Evolutionary conservation across 495 filamentous ascomycete species (phyloP).

Genomic region (Hypoxylon rickii): DNA sequence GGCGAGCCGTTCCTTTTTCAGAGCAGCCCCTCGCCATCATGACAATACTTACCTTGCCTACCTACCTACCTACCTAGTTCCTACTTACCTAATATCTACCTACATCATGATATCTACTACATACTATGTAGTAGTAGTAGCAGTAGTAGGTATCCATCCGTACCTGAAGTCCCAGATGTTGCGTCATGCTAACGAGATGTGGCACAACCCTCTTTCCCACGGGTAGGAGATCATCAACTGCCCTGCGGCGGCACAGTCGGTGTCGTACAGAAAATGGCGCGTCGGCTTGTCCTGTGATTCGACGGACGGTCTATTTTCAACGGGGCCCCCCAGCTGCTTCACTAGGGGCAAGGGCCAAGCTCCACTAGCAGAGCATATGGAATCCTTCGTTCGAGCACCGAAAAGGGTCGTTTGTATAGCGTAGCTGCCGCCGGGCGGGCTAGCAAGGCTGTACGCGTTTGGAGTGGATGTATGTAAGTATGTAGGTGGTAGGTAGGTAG

Average conservation of each 20-base stretch:
- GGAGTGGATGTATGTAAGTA: constrained; percentile 5
- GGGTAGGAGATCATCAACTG: constrained; percentile 35
- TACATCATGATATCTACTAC: no score
- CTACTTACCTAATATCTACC: constrained; percentile 24
- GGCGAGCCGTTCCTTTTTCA: no score
- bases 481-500: neutral
- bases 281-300: constrained; percentile 39
- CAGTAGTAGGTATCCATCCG: no score
- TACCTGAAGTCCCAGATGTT: constrained; percentile 16
- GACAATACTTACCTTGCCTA: no score
- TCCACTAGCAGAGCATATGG: constrained; percentile 30
- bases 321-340: constrained; percentile 14
- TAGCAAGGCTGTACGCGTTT: constrained; percentile 25
- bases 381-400: constrained; percentile 35
- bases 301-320: constrained; percentile 25
- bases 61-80: constrained; percentile 11
- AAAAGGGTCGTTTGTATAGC: constrained; percentile 19
- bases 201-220: constrained; percentile 27
- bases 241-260: constrained; percentile 39
- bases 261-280: constrained; percentile 46
- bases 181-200: constrained; percentile 34
- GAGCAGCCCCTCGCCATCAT: no score
- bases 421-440: constrained; percentile 28
- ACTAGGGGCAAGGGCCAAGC: constrained; percentile 15
- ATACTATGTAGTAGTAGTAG: no score